A percentile compares a stretch with the other conserved stretches of the same genome.
phyloP scores from a whole-genome alignment of 331 rosid species.

The Acacia concinna region DNA sequence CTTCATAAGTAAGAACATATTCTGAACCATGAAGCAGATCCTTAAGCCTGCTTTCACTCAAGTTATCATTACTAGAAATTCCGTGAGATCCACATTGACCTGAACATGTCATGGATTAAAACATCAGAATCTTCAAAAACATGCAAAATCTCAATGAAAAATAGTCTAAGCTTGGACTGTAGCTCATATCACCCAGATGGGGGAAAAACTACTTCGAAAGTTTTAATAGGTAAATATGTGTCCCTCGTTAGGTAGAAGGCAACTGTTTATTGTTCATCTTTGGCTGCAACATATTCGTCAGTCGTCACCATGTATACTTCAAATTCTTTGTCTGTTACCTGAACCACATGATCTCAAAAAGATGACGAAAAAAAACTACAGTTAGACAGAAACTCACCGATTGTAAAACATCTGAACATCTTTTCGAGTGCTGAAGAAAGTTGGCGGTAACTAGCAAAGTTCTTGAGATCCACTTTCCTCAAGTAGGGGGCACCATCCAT shows the following conservation, averaged over 20 bases:
- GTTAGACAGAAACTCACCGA: conserved; percentile 50
- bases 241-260: not conserved
- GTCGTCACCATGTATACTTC: not conserved
- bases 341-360: conserved; percentile 15
- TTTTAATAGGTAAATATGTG: not conserved
- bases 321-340: conserved; percentile 20
- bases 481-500: conserved; percentile 99
- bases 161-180: not conserved
- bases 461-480: conserved; percentile 84
- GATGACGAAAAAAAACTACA: not conserved
- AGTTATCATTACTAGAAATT: conserved; percentile 52
- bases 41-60: conserved; percentile 70
- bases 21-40: conserved; percentile 91
- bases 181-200: not conserved
- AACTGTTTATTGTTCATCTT: not conserved
- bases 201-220: not conserved
- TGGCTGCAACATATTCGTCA: not conserved
- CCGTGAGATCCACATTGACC: conserved; percentile 84
- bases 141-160: not conserved
- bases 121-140: not conserved
- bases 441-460: conserved; percentile 60
- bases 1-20: conserved; percentile 88
- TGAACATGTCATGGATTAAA: conserved; percentile 36
- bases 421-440: conserved; percentile 82
- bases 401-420: conserved; percentile 93